Conservation (phyloP, 768 basidiomycete species). For the Mrakia blollopis region DNA sequence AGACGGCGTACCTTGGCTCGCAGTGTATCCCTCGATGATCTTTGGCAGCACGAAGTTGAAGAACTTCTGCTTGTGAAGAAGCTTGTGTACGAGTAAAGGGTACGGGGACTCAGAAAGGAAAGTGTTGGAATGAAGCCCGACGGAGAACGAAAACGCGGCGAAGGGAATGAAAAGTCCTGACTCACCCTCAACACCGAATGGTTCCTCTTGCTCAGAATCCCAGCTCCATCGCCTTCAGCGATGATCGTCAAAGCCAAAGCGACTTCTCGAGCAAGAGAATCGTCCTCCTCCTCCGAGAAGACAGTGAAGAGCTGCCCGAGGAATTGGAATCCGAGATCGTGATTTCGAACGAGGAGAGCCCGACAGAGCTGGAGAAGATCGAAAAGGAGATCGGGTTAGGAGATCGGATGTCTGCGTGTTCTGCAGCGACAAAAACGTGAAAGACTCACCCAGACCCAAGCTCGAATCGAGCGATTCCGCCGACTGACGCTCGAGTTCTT, state of each 20-base stretch:
- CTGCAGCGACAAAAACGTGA: not conserved
- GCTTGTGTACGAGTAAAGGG: slow-evolving; percentile 37
- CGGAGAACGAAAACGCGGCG: not conserved
- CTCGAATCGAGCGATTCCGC: slow-evolving; percentile 20
- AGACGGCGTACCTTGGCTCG: slow-evolving; percentile 51
- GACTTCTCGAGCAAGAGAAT: slow-evolving; percentile 59
- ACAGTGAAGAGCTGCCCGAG: slow-evolving; percentile 59
- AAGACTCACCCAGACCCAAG: slow-evolving; percentile 34
- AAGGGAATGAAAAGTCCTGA: not conserved
- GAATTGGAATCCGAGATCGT: slow-evolving; percentile 56
- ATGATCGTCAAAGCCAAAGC: slow-evolving; percentile 70
- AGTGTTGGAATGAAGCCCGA: not conserved
- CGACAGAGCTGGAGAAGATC: slow-evolving; percentile 59
- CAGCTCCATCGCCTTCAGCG: slow-evolving; percentile 53
- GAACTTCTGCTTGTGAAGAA: slow-evolving; percentile 55
- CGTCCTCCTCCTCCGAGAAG: slow-evolving; percentile 56
- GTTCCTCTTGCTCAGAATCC: slow-evolving; percentile 68
- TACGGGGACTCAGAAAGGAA: not conserved
- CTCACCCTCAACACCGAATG: slow-evolving; percentile 70
- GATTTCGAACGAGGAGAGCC: slow-evolving; percentile 69
- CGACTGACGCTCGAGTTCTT: not conserved
- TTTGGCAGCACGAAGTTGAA: slow-evolving; percentile 66
- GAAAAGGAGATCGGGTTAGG: slow-evolving; percentile 32
- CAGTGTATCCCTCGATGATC: slow-evolving; percentile 63
- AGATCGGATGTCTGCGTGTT: not conserved